Evolutionary conservation across 495 filamentous ascomycete species (phyloP), one percentile per base, ranked within the genome.

Genomic region (Aspergillus sclerotioniger): DNA sequence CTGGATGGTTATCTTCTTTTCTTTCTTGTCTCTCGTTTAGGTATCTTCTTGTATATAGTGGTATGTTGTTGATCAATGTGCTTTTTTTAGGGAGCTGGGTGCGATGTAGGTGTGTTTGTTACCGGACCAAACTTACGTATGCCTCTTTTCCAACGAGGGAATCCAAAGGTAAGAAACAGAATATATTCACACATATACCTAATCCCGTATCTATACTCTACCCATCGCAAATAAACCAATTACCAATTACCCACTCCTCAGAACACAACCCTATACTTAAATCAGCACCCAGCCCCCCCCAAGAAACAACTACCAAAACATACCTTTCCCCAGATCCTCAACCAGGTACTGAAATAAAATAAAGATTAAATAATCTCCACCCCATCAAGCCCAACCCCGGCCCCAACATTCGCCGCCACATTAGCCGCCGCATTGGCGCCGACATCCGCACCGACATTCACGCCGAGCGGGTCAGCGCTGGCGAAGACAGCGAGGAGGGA

Each of bases 401-500:
- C 46, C 20, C 21, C 21, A 6, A 16, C 25, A 8, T 50, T n/a
- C 5, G 47, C 47, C 6, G 5, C 47, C 10, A 32, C 47, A 21
- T 50, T 16, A 7, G 47, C 47, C 12, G 47, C 47, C 25, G 47
- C 47, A 15, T 50, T 50, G 3, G 47, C 47, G 7, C 25, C 47
- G 1, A 31, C 47, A 7, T 29, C 47, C 3, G 31, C 13, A 3
- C 28, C 28, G 25, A 50, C 10, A 21, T 15, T 15, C 21, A 49
- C 28, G 20, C n/a, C 28, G 46, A 49, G 10, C 3, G 46, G 46
- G 7, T 29, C 46, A 8, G 46, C 20, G 20, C 25, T 31, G 25
- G 47, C 47, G 47, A 50, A 32, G 20, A 25, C 47, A 15, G 47
- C 25, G 25, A 50, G 47, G 47, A 50, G 37, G 37, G 37, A 32